Conservation (phyloP, 306 rosid species). For the Rosa multiflora region DNA sequence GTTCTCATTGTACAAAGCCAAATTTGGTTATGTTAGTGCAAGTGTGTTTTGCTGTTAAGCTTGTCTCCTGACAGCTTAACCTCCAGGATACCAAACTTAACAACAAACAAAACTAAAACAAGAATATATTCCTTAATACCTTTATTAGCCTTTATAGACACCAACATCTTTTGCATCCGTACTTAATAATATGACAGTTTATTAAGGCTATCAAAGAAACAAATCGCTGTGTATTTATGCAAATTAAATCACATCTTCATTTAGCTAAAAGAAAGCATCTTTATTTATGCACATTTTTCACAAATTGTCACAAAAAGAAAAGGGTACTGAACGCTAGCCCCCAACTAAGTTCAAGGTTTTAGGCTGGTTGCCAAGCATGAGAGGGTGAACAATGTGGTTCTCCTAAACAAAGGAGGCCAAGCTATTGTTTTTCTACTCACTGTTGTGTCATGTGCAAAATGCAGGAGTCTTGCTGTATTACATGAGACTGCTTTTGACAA, state of each 20-base stretch:
- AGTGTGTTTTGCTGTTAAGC: background rate
- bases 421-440: background rate
- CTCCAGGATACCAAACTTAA: background rate
- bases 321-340: background rate
- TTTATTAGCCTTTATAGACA: background rate
- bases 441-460: background rate
- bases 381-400: background rate
- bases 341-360: background rate
- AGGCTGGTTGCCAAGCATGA: background rate
- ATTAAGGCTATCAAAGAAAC: constrained; percentile 2
- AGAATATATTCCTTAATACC: background rate
- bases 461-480: background rate
- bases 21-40: background rate
- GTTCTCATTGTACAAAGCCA: background rate
- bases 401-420: background rate
- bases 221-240: constrained; percentile 3
- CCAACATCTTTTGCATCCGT: background rate
- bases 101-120: constrained; percentile 1
- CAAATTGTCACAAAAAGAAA: background rate
- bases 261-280: constrained; percentile 13
- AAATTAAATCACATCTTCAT: constrained; percentile 3
- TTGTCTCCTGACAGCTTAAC: constrained; percentile 2
- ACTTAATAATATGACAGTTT: background rate
- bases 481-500: background rate
- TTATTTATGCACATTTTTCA: too few species aligned